A percentile compares a stretch with the other conserved stretches of the same genome.
Conservation (phyloP, 2,329 filamentous ascomycete species). For the Exophiala phaeomuriformis region DNA sequence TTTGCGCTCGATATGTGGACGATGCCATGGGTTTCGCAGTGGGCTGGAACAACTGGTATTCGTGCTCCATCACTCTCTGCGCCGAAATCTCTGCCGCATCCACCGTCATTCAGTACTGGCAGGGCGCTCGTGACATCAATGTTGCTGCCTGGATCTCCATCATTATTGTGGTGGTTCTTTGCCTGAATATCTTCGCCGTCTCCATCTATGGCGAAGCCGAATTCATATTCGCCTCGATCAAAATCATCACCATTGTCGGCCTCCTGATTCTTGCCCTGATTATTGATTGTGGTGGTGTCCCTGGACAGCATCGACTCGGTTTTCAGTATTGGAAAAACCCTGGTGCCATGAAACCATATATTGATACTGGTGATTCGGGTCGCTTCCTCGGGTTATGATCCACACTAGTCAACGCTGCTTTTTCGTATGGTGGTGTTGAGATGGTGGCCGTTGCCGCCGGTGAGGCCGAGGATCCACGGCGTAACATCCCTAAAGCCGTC, state of each 20-base stretch:
- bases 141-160: slow-evolving; percentile 28
- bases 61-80: slow-evolving; percentile 35
- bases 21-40: slow-evolving; percentile 41
- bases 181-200: slow-evolving; percentile 63
- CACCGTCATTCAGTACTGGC: slow-evolving; percentile 58
- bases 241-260: slow-evolving; percentile 45
- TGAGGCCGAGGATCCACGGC: slow-evolving; percentile 41
- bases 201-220: slow-evolving; percentile 34
- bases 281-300: slow-evolving; percentile 44
- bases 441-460: slow-evolving; percentile 44
- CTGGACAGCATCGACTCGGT: slow-evolving; percentile 47
- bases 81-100: slow-evolving; percentile 59
- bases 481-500: slow-evolving; percentile 38
- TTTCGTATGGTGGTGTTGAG: slow-evolving; percentile 47
- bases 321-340: slow-evolving; percentile 52
- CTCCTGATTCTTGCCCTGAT: slow-evolving; percentile 47
- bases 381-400: slow-evolving; percentile 50
- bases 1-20: slow-evolving; percentile 37
- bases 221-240: slow-evolving; percentile 46
- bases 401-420: slow-evolving; percentile 42
- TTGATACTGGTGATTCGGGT: slow-evolving; percentile 32
- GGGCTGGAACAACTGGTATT: slow-evolving; percentile 45
- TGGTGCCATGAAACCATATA: slow-evolving; percentile 27
- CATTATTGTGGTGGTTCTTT: slow-evolving; percentile 32
- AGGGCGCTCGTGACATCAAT: slow-evolving; percentile 33